Conservation (phyloP, 768 basidiomycete species). For the Tylopilus plumbeoviolaceoides region DNA sequence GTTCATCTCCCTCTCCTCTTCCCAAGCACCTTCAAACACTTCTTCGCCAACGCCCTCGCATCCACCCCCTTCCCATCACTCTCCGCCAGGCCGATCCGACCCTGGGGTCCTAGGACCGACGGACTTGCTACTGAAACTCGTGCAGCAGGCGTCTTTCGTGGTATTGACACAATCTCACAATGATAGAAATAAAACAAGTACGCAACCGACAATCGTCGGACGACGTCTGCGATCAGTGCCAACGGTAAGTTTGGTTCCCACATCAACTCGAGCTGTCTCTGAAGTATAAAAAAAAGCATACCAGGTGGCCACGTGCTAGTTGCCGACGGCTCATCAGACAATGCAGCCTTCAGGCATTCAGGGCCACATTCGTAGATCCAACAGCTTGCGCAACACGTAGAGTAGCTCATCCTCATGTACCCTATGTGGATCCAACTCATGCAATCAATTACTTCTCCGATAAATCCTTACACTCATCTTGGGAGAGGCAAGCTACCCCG, state of each 20-base stretch:
- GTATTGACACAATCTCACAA: slow-evolving; percentile 78
- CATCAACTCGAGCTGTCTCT: background rate
- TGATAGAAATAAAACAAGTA: slow-evolving; percentile 88
- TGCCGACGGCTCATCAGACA: slow-evolving; percentile 60
- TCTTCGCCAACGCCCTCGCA: slow-evolving; percentile 59
- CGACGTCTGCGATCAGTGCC: slow-evolving; percentile 61
- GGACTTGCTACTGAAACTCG: slow-evolving; percentile 44
- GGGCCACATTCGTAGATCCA: slow-evolving; percentile 65
- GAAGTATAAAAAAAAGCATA: slow-evolving; percentile 28
- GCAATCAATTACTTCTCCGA: background rate
- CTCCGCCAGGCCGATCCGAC: slow-evolving; percentile 22
- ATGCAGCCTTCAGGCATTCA: slow-evolving; percentile 71
- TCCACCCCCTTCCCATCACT: slow-evolving; percentile 44
- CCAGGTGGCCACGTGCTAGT: slow-evolving; percentile 56
- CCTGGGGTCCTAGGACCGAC: slow-evolving; percentile 1
- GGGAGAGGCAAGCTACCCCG: slow-evolving; percentile 89
- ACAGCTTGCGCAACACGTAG: slow-evolving; percentile 77
- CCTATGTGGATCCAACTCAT: slow-evolving; percentile 35
- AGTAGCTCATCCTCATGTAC: slow-evolving; percentile 86
- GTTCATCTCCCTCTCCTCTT: no score
- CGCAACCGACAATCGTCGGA: slow-evolving; percentile 69
- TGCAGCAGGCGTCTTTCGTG: slow-evolving; percentile 60
- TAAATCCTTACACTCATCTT: slow-evolving; percentile 43
- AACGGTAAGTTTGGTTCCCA: slow-evolving; percentile 44
- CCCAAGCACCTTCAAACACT: slow-evolving; percentile 67